These are phyloP conservation scores for Mycena maculata DNA, from an alignment of 768 basidiomycete genomes.

Conservation along the genomic window DNA sequence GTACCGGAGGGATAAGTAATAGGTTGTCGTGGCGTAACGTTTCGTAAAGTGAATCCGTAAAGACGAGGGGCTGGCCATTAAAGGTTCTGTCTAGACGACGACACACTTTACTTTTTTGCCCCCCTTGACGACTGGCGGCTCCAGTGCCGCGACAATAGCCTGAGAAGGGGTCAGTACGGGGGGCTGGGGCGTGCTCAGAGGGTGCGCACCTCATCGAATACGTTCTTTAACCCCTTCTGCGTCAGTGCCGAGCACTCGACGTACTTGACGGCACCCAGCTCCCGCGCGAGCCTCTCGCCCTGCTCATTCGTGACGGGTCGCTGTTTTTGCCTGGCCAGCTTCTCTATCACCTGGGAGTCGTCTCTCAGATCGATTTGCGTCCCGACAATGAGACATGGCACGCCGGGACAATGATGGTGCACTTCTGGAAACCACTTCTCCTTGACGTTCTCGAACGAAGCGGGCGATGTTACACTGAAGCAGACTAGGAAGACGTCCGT, in stretches of 20 bases:
- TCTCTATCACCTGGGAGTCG: constrained; percentile 92
- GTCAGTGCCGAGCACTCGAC: constrained; percentile 99
- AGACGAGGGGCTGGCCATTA: constrained; percentile 30
- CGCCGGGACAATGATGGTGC: constrained; percentile 99
- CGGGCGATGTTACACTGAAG: constrained; percentile 98
- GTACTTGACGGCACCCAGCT: constrained; percentile 98
- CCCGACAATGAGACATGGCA: constrained; percentile 98
- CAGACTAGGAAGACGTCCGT: constrained; percentile 99
- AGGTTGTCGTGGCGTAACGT: constrained; percentile 56
- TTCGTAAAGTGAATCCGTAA: constrained; percentile 33
- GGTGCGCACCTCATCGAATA: constrained; percentile 95
- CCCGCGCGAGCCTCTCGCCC: constrained; percentile 95
- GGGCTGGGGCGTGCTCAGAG: neutral
- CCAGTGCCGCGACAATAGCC: constrained; percentile 99
- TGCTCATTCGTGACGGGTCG: constrained; percentile 87
- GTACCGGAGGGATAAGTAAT: constrained; percentile 44
- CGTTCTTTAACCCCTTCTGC: constrained; percentile 99
- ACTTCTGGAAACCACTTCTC: constrained; percentile 99
- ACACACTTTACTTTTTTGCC: constrained; percentile 78
- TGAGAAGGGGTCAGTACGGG: constrained; percentile 43
- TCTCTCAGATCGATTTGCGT: constrained; percentile 98
- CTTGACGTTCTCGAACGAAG: constrained; percentile 99
- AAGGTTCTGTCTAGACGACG: constrained; percentile 66
- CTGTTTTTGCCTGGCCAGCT: constrained; percentile 96
- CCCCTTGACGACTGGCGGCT: constrained; percentile 93